Conservation (phyloP, 352 stramenopile species). For the Phytophthora pseudosyringae region DNA sequence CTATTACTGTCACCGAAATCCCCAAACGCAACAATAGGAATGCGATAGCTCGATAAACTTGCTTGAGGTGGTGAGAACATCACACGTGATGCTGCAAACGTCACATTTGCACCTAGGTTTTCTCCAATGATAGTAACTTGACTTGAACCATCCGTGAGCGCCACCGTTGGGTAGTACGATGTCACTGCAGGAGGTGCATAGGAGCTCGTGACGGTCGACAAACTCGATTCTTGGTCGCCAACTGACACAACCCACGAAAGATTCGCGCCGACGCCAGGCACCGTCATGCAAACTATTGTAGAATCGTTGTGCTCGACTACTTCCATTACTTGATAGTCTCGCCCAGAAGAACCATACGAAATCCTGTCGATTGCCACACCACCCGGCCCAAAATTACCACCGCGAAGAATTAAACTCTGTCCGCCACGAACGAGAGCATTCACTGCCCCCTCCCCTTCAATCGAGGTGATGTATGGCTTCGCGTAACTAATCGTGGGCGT, state of each 20-base stretch:
- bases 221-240: constrained; percentile 53
- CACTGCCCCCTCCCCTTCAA: constrained; percentile 40
- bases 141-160: constrained; percentile 55
- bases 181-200: constrained; percentile 55
- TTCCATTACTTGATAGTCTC: constrained; percentile 52
- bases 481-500: constrained; percentile 69
- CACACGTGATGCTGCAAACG: constrained; percentile 48
- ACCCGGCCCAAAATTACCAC: constrained; percentile 68
- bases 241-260: constrained; percentile 65
- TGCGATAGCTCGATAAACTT: constrained; percentile 34
- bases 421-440: constrained; percentile 46
- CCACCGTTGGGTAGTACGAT: constrained; percentile 25
- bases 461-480: constrained; percentile 48
- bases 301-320: constrained; percentile 65
- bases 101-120: constrained; percentile 55
- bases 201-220: constrained; percentile 45
- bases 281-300: constrained; percentile 55
- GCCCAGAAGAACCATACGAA: constrained; percentile 62
- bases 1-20: constrained; percentile 31
- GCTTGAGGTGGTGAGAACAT: constrained; percentile 52
- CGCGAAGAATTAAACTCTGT: constrained; percentile 47
- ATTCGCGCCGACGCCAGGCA: constrained; percentile 53
- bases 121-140: constrained; percentile 53
- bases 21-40: constrained; percentile 52
- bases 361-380: constrained; percentile 50